phyloP scores from a whole-genome alignment of 805 yeast genomes.

The Kuraishia borneana region DNA sequence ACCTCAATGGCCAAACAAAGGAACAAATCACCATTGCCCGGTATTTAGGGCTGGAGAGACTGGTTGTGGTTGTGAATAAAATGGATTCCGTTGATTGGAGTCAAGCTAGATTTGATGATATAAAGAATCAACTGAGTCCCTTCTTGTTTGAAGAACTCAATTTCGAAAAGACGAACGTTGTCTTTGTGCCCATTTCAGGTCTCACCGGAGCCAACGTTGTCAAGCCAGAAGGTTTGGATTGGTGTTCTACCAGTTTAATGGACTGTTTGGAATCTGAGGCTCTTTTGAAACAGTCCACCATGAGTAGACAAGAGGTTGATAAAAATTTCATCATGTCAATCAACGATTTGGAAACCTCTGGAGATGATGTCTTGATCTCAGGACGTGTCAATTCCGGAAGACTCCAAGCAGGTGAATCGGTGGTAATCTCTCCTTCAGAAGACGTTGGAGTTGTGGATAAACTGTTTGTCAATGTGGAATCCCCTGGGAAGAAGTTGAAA shows the following conservation, averaged over 20 bases:
- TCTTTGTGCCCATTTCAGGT: slow-evolving; percentile 62
- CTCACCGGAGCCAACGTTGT: slow-evolving; percentile 57
- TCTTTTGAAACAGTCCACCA: slow-evolving; percentile 7
- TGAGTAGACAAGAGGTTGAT: slow-evolving; percentile 6
- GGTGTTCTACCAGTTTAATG: slow-evolving; percentile 40
- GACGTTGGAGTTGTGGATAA: slow-evolving; percentile 30
- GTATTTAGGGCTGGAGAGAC: slow-evolving; percentile 49
- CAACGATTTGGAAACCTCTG: slow-evolving; percentile 46
- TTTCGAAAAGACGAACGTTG: slow-evolving; percentile 25
- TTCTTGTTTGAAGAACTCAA: slow-evolving; percentile 46
- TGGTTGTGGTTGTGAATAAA: slow-evolving; percentile 60
- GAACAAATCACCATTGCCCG: slow-evolving; percentile 67
- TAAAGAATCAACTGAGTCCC: slow-evolving; percentile 33
- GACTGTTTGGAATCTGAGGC: slow-evolving; percentile 26
- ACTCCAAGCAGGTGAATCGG: slow-evolving; percentile 60
- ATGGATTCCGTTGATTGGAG: slow-evolving; percentile 56
- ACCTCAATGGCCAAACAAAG: slow-evolving; percentile 62
- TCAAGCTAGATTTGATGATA: slow-evolving; percentile 37
- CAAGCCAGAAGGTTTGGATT: slow-evolving; percentile 25
- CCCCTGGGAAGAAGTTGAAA: slow-evolving; percentile 11
- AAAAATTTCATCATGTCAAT: slow-evolving; percentile 37
- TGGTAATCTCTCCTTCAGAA: slow-evolving; percentile 43
- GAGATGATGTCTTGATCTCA: slow-evolving; percentile 38
- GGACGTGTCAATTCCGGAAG: slow-evolving; percentile 65
- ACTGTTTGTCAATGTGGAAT: slow-evolving; percentile 13